A percentile compares a stretch with the other conserved stretches of the same genome.
Evolutionary conservation across 441 rosid species (phyloP).

Genomic region (Pelargonium cotyledonis): DNA sequence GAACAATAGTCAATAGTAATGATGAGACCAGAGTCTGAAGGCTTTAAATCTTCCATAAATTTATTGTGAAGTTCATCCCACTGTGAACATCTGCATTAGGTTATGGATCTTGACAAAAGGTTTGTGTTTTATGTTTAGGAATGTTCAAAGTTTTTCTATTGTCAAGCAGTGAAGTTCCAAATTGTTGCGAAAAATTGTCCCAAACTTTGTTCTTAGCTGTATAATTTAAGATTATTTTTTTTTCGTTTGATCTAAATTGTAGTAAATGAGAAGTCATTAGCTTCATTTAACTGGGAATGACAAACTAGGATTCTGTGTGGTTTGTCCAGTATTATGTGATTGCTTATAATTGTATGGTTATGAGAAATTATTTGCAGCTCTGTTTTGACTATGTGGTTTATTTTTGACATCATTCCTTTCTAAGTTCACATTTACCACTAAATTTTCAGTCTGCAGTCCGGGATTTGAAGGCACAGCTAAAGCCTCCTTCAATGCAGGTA

Average conservation of each 20-base stretch:
- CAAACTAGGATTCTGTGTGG: no score
- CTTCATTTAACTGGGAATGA: no score
- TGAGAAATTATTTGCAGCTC: background rate
- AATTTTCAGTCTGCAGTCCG: slow-evolving; percentile 82
- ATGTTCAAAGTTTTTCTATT: background rate
- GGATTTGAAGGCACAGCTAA: slow-evolving; percentile 87
- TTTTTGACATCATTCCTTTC: slow-evolving; percentile 14
- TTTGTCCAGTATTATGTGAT: no score
- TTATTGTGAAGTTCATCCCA: background rate
- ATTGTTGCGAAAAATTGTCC: background rate
- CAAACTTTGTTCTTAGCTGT: no score
- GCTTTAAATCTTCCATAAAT: background rate
- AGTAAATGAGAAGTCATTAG: no score
- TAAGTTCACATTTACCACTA: slow-evolving; percentile 19
- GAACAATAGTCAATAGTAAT: no score
- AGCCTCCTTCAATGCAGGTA: slow-evolving; percentile 99
- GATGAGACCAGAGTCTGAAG: background rate
- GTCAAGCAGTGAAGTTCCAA: background rate
- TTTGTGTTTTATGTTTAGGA: background rate
- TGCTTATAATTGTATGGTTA: no score
- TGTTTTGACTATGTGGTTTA: background rate
- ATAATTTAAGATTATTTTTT: no score
- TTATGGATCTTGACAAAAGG: background rate
- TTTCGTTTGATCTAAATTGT: no score
- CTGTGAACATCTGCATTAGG: background rate